Conservation (phyloP, 1,139 yeast genomes). For the Komagataea norvegica region DNA sequence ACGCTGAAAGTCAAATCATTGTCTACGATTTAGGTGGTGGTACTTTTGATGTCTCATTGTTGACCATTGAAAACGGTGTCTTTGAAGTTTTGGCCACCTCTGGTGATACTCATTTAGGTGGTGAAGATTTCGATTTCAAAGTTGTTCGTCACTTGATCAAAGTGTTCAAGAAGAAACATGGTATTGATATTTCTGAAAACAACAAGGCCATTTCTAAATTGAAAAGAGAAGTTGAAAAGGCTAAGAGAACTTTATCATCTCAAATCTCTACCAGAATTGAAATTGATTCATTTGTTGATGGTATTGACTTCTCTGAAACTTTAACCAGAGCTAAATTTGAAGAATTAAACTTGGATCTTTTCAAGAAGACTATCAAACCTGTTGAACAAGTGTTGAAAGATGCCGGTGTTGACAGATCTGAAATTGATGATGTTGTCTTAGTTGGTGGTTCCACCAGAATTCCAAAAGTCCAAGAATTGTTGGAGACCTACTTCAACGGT, state of each 20-base stretch:
- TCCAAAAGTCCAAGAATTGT: constrained; percentile 87
- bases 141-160: constrained; percentile 72
- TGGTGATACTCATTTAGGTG: constrained; percentile 83
- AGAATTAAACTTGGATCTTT: constrained; percentile 78
- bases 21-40: constrained; percentile 99
- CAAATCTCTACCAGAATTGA: constrained; percentile 84
- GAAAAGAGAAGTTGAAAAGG: constrained; percentile 90
- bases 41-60: constrained; percentile 96
- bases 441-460: constrained; percentile 96
- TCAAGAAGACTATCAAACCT: constrained; percentile 83
- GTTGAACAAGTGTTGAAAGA: constrained; percentile 86
- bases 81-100: constrained; percentile 99
- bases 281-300: constrained; percentile 91
- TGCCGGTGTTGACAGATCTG: constrained; percentile 71
- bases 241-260: constrained; percentile 84
- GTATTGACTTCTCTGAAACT: constrained; percentile 82
- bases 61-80: constrained; percentile 96
- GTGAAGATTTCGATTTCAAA: constrained; percentile 82
- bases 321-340: constrained; percentile 91
- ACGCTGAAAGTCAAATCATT: constrained; percentile 82
- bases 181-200: constrained; percentile 65
- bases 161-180: constrained; percentile 83
- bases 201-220: constrained; percentile 83
- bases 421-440: constrained; percentile 79
- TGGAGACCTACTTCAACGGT: constrained; percentile 82